Base-by-base conservation (phyloP, 345 rosid genomes). In the Populus ilicifolia region DNA sequence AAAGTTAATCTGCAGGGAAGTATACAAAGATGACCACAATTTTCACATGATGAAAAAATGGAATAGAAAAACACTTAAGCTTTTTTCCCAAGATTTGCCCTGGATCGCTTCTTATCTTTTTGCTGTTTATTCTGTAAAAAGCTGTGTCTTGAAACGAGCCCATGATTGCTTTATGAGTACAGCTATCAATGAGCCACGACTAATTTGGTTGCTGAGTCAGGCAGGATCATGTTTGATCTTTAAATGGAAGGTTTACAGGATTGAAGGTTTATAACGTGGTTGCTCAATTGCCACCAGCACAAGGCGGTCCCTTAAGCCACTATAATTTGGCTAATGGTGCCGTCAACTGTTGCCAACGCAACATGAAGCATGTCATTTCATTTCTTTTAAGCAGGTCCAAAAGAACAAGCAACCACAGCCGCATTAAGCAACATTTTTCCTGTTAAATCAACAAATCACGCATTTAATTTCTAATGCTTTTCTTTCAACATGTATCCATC, bases 161-260 rank as follows among this genome's bases (percentile, higher is more conserved):
- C 71, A 48, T 75, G 44, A 50, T 50, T 75, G 71, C 61, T 10
- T 21, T 46, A 35, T 67, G 67, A 33, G 78, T 66, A 41, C 44
- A 9, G 43, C 43, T 8, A 23, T 17, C 8, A 67, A 10, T 1
- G 61, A 46, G 52, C 71, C 27, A 29, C 46, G 41, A 75, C 46
- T 33, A 8, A 20, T 75, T 75, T 20, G 77, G 50, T 8, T 61
- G 69, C 77, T 43, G 69, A 74, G 41, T 73, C 74, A 36, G 23
- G 61, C 39, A 44, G 27, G 36, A 65, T 64, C 36, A 18, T 21
- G 62, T 65, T 29, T 75, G 4, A 62, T 14, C 36, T 43, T 4
- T 20, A 46, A 20, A 21, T 6, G 20, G 23, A 72, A 61, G 17
- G 8, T 67, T 21, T 67, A 4, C 59, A 18, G 39, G 14, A 68